Base-by-base conservation (phyloP, 805 yeast species). In the Zygosaccharomyces lentus region DNA sequence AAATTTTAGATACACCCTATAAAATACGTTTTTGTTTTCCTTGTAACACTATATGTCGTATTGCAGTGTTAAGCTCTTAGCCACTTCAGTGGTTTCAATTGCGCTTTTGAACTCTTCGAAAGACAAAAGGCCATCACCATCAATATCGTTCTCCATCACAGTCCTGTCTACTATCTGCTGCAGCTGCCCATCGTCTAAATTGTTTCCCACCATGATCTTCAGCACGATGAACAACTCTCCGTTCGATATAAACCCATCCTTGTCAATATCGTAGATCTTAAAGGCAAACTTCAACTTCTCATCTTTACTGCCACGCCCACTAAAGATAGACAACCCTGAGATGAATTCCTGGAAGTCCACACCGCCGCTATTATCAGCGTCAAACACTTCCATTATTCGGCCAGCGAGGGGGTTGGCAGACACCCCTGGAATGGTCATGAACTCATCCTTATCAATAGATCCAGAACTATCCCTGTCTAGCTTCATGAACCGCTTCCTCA, bases 101-200 rank as follows among this genome's bases (percentile, higher is more conserved):
- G 88, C 87, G 43, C 73, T 74, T 54, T 79, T 80, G 66, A 93
- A 93, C 72, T 93, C 99, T 30, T 80, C 88, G 62, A 89, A 93
- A 50, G 84, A 82, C 50, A 93, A 69, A 55, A 76, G 80, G 1
- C 96, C 95, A 59, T 89, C 96, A 1, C 91, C 90, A 57, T 90
- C 96, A 24, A 65, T 58, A 60, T 90, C 98, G 42, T 88, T 90
- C 64, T 91, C 97, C 81, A 88, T 80, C 53, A 95, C 89, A 0
- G 99, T 89, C 66, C 95, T 82, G 65, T 93, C 98, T n/a, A 91
- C 97, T 43, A 93, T 79, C 66, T 95, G 98, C 65, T 93, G 99
- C 46, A 93, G 74, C 59, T 93, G 96, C 23, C 79, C 80, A 48
- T 87, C 95, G 51, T 81, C 84, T 47, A 95, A 69, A 59, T 93